Conservation (phyloP, 441 rosid species). For the Pelargonium citronellum region DNA sequence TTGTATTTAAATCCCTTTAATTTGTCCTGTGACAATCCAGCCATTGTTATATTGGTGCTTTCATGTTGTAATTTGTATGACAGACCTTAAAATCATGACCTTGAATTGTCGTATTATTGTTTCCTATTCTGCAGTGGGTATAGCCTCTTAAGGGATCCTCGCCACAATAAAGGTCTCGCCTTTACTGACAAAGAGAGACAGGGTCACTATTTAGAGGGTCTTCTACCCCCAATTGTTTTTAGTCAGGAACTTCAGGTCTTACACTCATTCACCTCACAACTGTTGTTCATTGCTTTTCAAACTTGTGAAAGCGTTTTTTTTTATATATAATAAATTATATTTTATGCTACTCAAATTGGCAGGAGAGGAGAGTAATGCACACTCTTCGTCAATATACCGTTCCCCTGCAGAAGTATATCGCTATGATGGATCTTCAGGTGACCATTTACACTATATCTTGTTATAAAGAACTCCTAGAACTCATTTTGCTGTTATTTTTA, state of each 20-base stretch:
- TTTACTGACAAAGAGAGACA: slow-evolving; percentile 81
- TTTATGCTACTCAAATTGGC: slow-evolving; percentile 16
- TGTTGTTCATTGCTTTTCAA: neutral
- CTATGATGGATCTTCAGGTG: slow-evolving; percentile 95
- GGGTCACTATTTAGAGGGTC: slow-evolving; percentile 85
- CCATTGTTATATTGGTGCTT: neutral
- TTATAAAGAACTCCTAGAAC: neutral
- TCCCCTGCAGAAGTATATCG: slow-evolving; percentile 84
- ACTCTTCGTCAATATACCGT: slow-evolving; percentile 77
- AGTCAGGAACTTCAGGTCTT: slow-evolving; percentile 78
- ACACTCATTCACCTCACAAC: neutral
- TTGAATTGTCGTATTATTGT: neutral
- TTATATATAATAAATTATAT: neutral
- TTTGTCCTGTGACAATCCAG: neutral
- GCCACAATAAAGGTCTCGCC: slow-evolving; percentile 89
- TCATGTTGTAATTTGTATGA: too few relatives aligned
- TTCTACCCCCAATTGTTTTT: slow-evolving; percentile 73
- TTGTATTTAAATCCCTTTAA: too few relatives aligned
- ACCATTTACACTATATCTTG: slow-evolving; percentile 1
- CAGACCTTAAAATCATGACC: neutral
- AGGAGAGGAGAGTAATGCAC: slow-evolving; percentile 81
- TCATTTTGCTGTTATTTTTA: neutral
- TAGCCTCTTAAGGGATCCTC: slow-evolving; percentile 80
- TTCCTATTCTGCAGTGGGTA: slow-evolving; percentile 51
- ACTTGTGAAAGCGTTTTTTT: too few relatives aligned